These are phyloP conservation scores for Salinomyces thailandicus DNA, from an alignment of 2,329 filamentous ascomycete species.

Conservation along the genomic window DNA sequence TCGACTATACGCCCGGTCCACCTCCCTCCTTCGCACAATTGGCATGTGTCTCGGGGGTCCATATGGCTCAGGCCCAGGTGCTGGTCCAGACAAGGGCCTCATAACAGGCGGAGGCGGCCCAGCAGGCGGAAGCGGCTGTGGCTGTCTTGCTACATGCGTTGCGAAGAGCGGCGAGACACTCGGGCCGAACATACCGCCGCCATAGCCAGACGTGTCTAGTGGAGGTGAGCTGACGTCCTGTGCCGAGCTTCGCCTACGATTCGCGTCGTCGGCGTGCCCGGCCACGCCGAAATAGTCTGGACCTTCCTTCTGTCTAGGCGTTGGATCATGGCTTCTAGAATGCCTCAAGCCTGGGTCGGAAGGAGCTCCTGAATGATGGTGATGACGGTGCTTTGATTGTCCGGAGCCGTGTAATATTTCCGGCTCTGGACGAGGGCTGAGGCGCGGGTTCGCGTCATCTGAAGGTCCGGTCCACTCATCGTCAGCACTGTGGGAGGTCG, in stretches of 20 bases:
- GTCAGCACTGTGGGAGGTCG: slow-evolving; percentile 1
- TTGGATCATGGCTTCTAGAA: slow-evolving; percentile 33
- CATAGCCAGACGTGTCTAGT: slow-evolving; percentile 8
- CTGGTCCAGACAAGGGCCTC: not conserved
- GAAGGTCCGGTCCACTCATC: slow-evolving; percentile 3
- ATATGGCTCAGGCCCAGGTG: too few species aligned
- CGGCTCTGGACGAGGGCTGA: slow-evolving; percentile 4
- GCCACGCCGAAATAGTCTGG: slow-evolving; percentile 14
- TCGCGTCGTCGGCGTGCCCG: slow-evolving; percentile 11
- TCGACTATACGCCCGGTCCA: slow-evolving; percentile 5
- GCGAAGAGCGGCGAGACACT: slow-evolving; percentile 38
- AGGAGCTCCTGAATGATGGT: too few species aligned
- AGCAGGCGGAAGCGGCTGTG: slow-evolving; percentile 8
- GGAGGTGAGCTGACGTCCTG: slow-evolving; percentile 15
- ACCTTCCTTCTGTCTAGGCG: slow-evolving; percentile 24
- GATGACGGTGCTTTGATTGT: too few species aligned
- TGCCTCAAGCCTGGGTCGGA: slow-evolving; percentile 29
- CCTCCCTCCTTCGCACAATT: too few species aligned
- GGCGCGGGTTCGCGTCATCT: slow-evolving; percentile 6
- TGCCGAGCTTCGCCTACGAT: slow-evolving; percentile 8
- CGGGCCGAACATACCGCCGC: slow-evolving; percentile 31
- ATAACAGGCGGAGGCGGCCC: not conserved
- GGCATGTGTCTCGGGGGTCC: too few species aligned
- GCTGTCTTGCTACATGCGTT: slow-evolving; percentile 31
- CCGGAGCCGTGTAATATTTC: too few species aligned